These are phyloP conservation scores for Carex scoparia DNA, from an alignment of 176 grass and related monocot species.

Conservation along the genomic window DNA sequence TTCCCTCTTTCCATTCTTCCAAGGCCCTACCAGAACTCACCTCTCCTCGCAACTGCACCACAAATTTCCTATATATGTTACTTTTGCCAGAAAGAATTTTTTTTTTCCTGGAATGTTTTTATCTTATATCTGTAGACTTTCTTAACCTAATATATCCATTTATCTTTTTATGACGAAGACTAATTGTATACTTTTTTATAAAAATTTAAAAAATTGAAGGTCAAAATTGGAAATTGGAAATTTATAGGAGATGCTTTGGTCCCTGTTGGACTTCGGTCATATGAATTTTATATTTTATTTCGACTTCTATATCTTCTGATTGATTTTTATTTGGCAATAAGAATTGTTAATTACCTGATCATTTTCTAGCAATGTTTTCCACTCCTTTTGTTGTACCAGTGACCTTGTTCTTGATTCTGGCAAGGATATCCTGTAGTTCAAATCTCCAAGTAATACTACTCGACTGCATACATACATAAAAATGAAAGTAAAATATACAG, in stretches of 20 bases:
- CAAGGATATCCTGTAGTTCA: slow-evolving; percentile 90
- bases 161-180: no score
- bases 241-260: no score
- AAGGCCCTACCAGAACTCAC: slow-evolving; percentile 39
- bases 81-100: background rate
- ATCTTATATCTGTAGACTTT: no score
- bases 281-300: no score
- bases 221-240: no score
- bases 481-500: slow-evolving; percentile 2
- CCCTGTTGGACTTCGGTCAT: no score
- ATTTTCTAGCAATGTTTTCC: slow-evolving; percentile 55
- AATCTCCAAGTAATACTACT: slow-evolving; percentile 70
- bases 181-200: no score
- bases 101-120: no score
- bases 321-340: background rate
- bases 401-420: slow-evolving; percentile 48
- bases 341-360: slow-evolving; percentile 51
- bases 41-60: slow-evolving; percentile 32
- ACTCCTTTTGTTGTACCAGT: slow-evolving; percentile 59
- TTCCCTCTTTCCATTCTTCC: slow-evolving; percentile 71
- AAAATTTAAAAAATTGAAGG: no score
- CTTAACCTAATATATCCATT: no score
- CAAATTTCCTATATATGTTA: background rate
- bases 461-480: slow-evolving; percentile 42
- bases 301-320: background rate